Evolutionary conservation across 768 basidiomycete genomes (phyloP).

Genomic region (Lentinula boryana): DNA sequence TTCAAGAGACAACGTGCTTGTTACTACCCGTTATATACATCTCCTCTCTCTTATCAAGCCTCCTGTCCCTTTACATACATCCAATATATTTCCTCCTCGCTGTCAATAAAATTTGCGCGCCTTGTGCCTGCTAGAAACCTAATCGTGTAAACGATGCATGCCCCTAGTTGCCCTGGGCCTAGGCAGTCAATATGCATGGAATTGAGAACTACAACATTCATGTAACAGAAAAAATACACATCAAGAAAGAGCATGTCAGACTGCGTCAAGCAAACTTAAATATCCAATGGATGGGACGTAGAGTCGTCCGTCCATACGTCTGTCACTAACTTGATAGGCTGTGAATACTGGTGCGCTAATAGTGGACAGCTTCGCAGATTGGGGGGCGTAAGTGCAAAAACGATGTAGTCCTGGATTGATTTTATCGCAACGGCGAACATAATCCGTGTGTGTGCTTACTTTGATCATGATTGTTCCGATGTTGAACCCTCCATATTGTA

Average conservation of each 20-base stretch:
- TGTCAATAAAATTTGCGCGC: neutral
- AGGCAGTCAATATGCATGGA: neutral
- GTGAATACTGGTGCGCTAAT: constrained; percentile 34
- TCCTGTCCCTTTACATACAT: neutral
- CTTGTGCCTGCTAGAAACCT: neutral
- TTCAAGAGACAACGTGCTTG: neutral
- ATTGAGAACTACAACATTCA: neutral
- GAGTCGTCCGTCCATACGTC: constrained; percentile 39
- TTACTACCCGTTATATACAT: constrained; percentile 6
- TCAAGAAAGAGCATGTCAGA: neutral
- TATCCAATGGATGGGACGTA: constrained; percentile 29
- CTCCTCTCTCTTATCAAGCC: neutral
- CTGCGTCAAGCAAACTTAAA: neutral
- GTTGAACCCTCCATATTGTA: constrained; percentile 38
- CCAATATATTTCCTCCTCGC: constrained; percentile 1
- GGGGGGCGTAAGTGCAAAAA: constrained; percentile 41
- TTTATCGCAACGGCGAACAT: neutral
- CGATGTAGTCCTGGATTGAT: constrained; percentile 44
- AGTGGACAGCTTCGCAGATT: constrained; percentile 38
- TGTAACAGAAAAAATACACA: neutral
- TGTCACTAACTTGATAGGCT: constrained; percentile 50
- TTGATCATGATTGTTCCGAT: constrained; percentile 39
- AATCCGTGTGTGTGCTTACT: constrained; percentile 26
- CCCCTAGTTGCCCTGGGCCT: neutral
- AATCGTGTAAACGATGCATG: neutral